Percentiles rank a stretch among this genome's conserved stretches.
Evolutionary conservation across 164 flowering plant genomes (phyloP).

Genomic region (Taxillus chinensis): DNA sequence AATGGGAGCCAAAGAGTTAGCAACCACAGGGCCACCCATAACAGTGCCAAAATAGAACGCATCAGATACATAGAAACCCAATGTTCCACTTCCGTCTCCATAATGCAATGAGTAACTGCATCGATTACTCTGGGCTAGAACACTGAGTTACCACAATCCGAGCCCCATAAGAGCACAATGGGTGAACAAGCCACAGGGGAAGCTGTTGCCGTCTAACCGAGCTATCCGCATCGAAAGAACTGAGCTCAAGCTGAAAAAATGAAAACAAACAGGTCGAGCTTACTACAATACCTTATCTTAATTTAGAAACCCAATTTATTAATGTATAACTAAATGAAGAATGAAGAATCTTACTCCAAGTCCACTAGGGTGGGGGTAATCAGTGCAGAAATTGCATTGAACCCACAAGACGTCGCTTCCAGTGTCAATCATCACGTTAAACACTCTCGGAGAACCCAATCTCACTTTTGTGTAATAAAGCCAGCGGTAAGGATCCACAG

Average conservation of each 20-base stretch:
- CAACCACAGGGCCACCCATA: conserved; percentile 32
- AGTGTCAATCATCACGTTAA: not conserved
- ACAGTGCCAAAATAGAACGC: conserved; percentile 40
- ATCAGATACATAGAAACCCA: conserved; percentile 50
- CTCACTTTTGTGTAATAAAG: not conserved
- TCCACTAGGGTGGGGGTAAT: not conserved
- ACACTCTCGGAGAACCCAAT: not conserved
- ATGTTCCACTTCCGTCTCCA: conserved; percentile 65
- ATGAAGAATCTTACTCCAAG: not conserved
- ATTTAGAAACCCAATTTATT: too few species aligned
- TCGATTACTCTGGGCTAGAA: conserved; percentile 28
- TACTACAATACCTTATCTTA: too few species aligned
- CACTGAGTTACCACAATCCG: conserved; percentile 13
- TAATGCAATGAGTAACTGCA: conserved; percentile 53
- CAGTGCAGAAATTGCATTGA: not conserved
- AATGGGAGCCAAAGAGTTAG: conserved; percentile 52
- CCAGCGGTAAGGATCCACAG: too few species aligned
- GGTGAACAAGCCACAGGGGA: not conserved
- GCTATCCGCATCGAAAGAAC: not conserved
- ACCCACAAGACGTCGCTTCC: not conserved
- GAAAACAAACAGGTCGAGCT: too few species aligned
- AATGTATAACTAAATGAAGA: too few species aligned
- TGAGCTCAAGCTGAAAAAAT: not conserved
- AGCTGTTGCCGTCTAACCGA: not conserved
- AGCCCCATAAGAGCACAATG: not conserved